phyloP scores from a whole-genome alignment of 1,284 basidiomycete species.

The Sporisorium exsertum region DNA sequence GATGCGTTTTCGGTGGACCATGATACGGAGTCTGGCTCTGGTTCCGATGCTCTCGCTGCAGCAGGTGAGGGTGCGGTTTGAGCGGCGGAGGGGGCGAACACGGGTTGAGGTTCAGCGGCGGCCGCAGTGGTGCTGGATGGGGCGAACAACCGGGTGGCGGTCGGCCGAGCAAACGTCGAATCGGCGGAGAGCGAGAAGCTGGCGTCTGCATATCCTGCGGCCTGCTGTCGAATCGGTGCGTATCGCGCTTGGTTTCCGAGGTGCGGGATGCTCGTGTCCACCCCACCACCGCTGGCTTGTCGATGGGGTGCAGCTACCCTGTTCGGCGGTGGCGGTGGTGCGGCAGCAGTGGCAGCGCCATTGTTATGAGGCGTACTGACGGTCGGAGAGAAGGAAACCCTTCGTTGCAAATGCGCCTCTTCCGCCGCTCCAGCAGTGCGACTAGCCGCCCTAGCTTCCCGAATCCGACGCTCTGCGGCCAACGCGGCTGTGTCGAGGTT shows the following conservation, averaged over 20 bases:
- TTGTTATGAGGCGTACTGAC: constrained; percentile 4
- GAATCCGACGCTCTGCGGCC: constrained; percentile 19
- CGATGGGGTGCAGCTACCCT: not conserved
- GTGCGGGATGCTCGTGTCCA: constrained; percentile 7
- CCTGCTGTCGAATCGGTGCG: not conserved
- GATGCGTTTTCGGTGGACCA: constrained; percentile 1
- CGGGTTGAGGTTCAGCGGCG: not conserved
- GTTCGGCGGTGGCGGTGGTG: not conserved
- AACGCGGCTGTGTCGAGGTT: constrained; percentile 28
- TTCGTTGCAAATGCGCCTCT: no score
- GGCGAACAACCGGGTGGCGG: constrained; percentile 12
- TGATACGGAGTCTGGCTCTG: not conserved
- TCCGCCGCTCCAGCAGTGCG: not conserved
- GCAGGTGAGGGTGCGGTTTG: not conserved
- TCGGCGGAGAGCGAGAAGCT: constrained; percentile 5
- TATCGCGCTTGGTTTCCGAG: not conserved
- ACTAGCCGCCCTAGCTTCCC: constrained; percentile 6
- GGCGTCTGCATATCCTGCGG: not conserved
- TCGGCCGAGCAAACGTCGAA: constrained; percentile 3
- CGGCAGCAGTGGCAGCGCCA: not conserved
- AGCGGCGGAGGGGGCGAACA: not conserved
- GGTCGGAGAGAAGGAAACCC: constrained; percentile 4
- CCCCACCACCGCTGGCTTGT: not conserved
- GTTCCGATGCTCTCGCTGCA: not conserved
- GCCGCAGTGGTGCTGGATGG: not conserved